Evolutionary conservation across 441 rosid species (phyloP).

Genomic region (Lagerstroemia fauriei): DNA sequence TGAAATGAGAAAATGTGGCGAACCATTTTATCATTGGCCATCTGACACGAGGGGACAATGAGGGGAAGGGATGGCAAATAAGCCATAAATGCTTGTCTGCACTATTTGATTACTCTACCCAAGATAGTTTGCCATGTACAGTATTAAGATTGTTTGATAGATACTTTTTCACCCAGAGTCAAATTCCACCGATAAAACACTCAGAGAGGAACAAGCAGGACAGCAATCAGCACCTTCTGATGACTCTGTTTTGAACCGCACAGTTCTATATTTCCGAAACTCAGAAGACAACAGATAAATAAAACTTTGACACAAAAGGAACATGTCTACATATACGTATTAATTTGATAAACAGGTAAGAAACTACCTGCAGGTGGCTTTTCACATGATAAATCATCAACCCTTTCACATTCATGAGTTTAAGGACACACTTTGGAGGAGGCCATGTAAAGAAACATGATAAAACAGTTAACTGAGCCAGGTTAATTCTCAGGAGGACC

Average conservation of each 20-base stretch:
- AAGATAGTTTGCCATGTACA: not conserved
- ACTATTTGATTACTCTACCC: not conserved
- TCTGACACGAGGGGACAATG: not conserved
- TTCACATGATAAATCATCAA: constrained; percentile 89
- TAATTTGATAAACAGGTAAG: constrained; percentile 1
- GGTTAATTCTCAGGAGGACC: not conserved
- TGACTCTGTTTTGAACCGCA: constrained; percentile 74
- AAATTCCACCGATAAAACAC: not conserved
- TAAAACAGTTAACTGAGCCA: not conserved
- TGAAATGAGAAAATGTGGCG: constrained; percentile 16
- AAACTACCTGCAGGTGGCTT: constrained; percentile 84
- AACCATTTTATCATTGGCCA: not conserved
- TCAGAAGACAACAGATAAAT: constrained; percentile 5
- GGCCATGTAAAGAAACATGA: constrained; percentile 53
- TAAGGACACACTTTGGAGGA: constrained; percentile 82
- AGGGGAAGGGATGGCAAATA: not conserved
- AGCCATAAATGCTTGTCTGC: not conserved
- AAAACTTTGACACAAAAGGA: constrained; percentile 13
- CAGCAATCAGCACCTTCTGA: constrained; percentile 49
- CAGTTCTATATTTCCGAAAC: constrained; percentile 81
- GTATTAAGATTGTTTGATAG: not conserved
- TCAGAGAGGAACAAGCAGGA: constrained; percentile 11
- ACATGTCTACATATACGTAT: constrained; percentile 11
- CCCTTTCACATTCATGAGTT: constrained; percentile 68
- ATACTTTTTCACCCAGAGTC: not conserved